Percentiles rank a stretch among this genome's conserved stretches.
Evolutionary conservation across 2,329 filamentous ascomycete species (phyloP).

Genomic region (Didymella glomerata): DNA sequence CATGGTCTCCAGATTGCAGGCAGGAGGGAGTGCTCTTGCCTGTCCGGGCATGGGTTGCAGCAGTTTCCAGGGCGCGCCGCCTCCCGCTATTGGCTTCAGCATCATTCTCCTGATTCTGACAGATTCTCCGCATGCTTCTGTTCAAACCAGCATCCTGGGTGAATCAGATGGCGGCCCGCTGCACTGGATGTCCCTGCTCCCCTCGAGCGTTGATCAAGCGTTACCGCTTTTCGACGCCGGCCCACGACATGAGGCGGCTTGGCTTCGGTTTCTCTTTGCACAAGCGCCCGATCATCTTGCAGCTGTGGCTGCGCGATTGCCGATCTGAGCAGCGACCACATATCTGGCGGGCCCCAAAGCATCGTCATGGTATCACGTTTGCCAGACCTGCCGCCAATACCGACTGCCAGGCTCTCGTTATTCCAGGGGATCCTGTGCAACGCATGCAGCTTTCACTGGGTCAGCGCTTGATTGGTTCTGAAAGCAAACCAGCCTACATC

Average conservation of each 20-base stretch:
- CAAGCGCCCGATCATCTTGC: slow-evolving; percentile 30
- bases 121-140: slow-evolving; percentile 32
- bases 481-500: slow-evolving; percentile 32
- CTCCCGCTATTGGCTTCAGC: slow-evolving; percentile 46
- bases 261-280: slow-evolving; percentile 25
- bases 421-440: slow-evolving; percentile 33
- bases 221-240: slow-evolving; percentile 27
- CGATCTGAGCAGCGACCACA: slow-evolving; percentile 37
- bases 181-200: slow-evolving; percentile 31
- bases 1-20: slow-evolving; percentile 33
- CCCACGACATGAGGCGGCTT: slow-evolving; percentile 28
- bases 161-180: slow-evolving; percentile 37
- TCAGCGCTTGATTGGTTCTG: slow-evolving; percentile 35
- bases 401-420: slow-evolving; percentile 26
- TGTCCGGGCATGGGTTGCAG: slow-evolving; percentile 46
- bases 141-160: slow-evolving; percentile 37
- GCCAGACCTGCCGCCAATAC: slow-evolving; percentile 35
- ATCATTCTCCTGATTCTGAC: slow-evolving; percentile 43
- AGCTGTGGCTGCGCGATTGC: slow-evolving; percentile 40
- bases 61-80: slow-evolving; percentile 40
- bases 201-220: slow-evolving; percentile 23
- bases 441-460: slow-evolving; percentile 30
- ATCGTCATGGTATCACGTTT: slow-evolving; percentile 33
- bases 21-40: slow-evolving; percentile 38
- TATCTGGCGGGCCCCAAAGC: slow-evolving; percentile 25